Conservation (phyloP, 148 eudicot genomes). For the Vaccinium darrowii region DNA sequence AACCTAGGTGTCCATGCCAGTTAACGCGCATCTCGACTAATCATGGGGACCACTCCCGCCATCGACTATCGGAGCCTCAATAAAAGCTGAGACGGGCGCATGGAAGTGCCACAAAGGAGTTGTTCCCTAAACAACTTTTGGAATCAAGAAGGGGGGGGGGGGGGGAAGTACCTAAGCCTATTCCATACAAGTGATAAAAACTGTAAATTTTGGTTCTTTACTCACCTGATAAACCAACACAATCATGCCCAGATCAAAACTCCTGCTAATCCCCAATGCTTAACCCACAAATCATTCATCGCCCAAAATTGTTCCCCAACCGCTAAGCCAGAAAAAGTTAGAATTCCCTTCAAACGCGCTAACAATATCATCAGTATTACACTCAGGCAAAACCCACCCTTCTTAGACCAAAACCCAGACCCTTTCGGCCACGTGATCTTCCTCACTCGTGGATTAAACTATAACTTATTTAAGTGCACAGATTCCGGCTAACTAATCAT, state of each 20-base stretch:
- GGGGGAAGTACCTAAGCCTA: not conserved
- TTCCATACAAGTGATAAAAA: not conserved
- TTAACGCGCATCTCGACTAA: not conserved
- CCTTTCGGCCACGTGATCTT: conserved; percentile 57
- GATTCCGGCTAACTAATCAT: too few species aligned
- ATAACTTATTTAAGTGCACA: too few species aligned
- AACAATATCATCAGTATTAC: conserved; percentile 62
- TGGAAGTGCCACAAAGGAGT: not conserved
- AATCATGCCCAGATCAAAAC: conserved; percentile 89
- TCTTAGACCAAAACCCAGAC: conserved; percentile 86
- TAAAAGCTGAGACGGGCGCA: not conserved
- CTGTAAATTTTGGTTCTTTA: not conserved
- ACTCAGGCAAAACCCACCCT: conserved; percentile 86
- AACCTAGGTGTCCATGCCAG: not conserved
- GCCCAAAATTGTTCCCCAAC: conserved; percentile 69
- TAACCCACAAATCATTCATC: conserved; percentile 93
- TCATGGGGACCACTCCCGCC: not conserved
- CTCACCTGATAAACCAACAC: conserved; percentile 67
- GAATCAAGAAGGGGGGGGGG: too few species aligned
- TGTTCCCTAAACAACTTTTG: not conserved
- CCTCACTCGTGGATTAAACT: conserved; percentile 74
- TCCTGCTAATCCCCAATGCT: conserved; percentile 91
- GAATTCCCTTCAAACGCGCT: conserved; percentile 52
- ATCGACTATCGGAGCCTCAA: not conserved
- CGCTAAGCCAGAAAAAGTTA: conserved; percentile 84